Evolutionary conservation across 1,284 basidiomycete species (phyloP), one percentile per base, ranked within the genome.

Genomic region (Lentinula novae-zelandiae): DNA sequence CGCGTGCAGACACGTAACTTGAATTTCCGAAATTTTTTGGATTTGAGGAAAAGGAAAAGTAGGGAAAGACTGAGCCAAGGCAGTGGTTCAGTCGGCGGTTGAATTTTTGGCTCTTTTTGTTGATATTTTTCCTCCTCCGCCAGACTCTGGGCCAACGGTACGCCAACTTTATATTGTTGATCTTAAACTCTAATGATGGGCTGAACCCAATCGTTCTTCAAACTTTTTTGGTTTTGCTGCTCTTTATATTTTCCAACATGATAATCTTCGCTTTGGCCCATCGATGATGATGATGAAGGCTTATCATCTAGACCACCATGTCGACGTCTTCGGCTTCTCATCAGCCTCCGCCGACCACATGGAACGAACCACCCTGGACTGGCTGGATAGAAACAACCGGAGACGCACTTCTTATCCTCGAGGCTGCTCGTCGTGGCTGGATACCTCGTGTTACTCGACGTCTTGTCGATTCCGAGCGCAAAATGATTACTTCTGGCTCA

Each of bases 371-470:
- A 0, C 93, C 93, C 0, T 96, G 92, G 87, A 87, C 84, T 17
- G 93, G 93, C 27, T 96, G 91, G 85, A 95, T 98, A 76, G 93
- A 95, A 73, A 95, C 92, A 2, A 98, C 96, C 0, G 90, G 92
- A 67, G 96, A 98, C 76, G 95, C 96, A 6, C 82, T 98, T 27
- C 87, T 98, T 71, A 92, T 98, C 69, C 93, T 98, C 69, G 96
- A 98, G 71, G 95, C 95, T 3, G 95, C 95, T 36, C 83, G 92
- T 51, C 83, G 92, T 33, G 94, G 95, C 27, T 83, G 95, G 68
- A 94, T 97, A 57, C 95, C 96, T 1, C 84, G 95, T 60, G 93
- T 99, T 46, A 96, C 94, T n/a, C 86, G 96, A 39, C 85, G 96
- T 36, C 83, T 99, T 57, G 93, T 95, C 64, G 96, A 98, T 72